Base-by-base conservation (phyloP, 2,329 filamentous ascomycete genomes). In the Pestalotiopsis fici region DNA sequence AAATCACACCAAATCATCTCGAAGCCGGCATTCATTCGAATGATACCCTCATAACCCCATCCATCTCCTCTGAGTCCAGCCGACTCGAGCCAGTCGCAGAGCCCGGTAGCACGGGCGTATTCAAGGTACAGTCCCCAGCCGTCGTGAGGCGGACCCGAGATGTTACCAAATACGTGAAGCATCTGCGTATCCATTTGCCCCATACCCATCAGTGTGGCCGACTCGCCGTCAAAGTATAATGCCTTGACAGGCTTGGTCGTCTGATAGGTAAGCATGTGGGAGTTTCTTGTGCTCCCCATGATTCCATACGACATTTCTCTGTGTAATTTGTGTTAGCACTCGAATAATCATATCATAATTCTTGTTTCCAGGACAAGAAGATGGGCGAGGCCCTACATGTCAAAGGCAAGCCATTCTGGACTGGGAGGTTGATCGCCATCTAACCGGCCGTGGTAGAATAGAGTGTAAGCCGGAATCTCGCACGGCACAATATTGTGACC, bases 1-100 rank as follows among this genome's bases (percentile, higher is more conserved):
- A 86, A 86, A 67, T 85, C 78, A 69, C 84, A 86, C 83, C 83
- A 85, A n/a, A 85, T 84, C 71, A 85, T 74, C 74, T 86, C 83
- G 67, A 86, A 86, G 3, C 82, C 83, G 13, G 83, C 81, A 71
- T 86, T 85, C 83, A 86, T 86, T 66, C 83, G 78, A 55, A 86
- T 80, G 43, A 85, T 75, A 2, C 82, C 84, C 70, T 87, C 84
- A 37, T 83, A 81, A 47, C 83, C 83, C 83, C 82, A 85, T 4
- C 81, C 83, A 9, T 69, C 68, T 1, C 83, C 83, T 5, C 84
- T 78, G 15, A 86, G 77, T 0, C 79, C 76, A 3, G 77, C 73
- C 9, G 76, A 73, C 28, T 70, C 70, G 7, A 85, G 74, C 83
- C 84, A 86, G 27, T 81, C 74, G 69, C 84, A 87, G 47, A 86